Evolutionary conservation across 306 rosid genomes (phyloP).

Genomic region (Gastrolobium villosum): DNA sequence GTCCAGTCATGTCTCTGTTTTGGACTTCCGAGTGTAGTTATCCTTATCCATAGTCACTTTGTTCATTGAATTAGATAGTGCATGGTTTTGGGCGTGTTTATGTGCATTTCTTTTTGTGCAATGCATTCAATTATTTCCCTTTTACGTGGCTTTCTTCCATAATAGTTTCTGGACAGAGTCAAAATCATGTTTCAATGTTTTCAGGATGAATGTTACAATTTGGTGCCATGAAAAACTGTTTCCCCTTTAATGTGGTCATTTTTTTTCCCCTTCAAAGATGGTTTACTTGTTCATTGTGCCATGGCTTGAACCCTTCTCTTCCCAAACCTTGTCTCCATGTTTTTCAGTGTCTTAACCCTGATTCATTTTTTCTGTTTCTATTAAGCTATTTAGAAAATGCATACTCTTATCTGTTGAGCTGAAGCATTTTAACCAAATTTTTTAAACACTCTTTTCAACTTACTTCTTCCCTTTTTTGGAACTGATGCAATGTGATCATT

Average conservation of each 20-base stretch:
- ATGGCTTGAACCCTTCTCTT: slow-evolving; percentile 13
- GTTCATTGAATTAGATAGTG: slow-evolving; percentile 31
- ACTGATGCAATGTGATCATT: slow-evolving; percentile 42
- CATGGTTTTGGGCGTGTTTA: not conserved
- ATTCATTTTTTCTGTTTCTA: not conserved
- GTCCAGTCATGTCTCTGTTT: slow-evolving; percentile 28
- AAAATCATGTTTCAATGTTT: slow-evolving; percentile 42
- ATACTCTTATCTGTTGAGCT: slow-evolving; percentile 2
- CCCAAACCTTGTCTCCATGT: slow-evolving; percentile 23
- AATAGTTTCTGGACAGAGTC: slow-evolving; percentile 40
- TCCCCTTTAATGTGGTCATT: slow-evolving; percentile 26
- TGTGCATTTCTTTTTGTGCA: slow-evolving; percentile 35
- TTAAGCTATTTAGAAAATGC: slow-evolving; percentile 5
- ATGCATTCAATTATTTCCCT: slow-evolving; percentile 43
- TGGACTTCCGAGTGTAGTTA: not conserved
- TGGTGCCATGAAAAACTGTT: slow-evolving; percentile 20
- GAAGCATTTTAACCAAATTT: slow-evolving; percentile 12
- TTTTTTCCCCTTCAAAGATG: not conserved
- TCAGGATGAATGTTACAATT: slow-evolving; percentile 35
- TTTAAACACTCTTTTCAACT: not conserved
- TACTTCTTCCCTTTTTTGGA: slow-evolving; percentile 7
- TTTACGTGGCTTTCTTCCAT: slow-evolving; percentile 43
- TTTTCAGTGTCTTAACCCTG: not conserved
- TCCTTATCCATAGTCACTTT: slow-evolving; percentile 23
- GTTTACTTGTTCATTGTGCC: slow-evolving; percentile 33